Evolutionary conservation across 345 rosid genomes (phyloP), one percentile per base, ranked within the genome.

Genomic region (Sapria himalayana): DNA sequence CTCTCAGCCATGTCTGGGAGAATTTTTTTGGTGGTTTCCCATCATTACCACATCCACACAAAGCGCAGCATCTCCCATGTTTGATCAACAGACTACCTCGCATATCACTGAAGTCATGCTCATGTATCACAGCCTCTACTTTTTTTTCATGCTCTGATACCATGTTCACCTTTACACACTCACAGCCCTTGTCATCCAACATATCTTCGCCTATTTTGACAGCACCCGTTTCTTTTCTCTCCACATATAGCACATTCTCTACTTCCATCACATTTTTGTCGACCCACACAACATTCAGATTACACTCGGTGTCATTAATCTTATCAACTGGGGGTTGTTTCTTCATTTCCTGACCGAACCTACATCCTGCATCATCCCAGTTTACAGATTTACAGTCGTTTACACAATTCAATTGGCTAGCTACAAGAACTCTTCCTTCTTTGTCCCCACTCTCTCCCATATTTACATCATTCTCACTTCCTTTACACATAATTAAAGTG

Each of bases 11-110:
- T 64, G 69, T 74, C 73, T 22, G 89, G 17, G 55, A 34, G 64
- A 72, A 60, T 60, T 69, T 74, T 69, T 76, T 89, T 19, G 91
- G 94, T 43, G 66, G 98, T 56, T 67, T 82, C 33, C 94, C 93
- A 65, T 89, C 98, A 60, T 76, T 76, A n/a, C 81, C 78, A 43
- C 85, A 76, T 33, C 94, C 94, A 52, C 98, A 89, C 46, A 89
- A 79, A 40, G 93, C 91, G 62, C 98, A 89, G 10, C 75, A 55
- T 48, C 98, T 76, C 19, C 91, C 85, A 46, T 71, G 93, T 60
- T 74, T 79, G 46, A 76, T 58, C 33, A 48, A 62, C 43, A 85
- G 52, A 49, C 62, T 57, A 31, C 59, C 60, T 48, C 38, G 61
- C 12, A 48, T 48, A 34, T 51, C 62, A 37, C 46, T 37, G 34